Conservation (phyloP, 208 protist genomes). For the Crithidia fasciculata region DNA sequence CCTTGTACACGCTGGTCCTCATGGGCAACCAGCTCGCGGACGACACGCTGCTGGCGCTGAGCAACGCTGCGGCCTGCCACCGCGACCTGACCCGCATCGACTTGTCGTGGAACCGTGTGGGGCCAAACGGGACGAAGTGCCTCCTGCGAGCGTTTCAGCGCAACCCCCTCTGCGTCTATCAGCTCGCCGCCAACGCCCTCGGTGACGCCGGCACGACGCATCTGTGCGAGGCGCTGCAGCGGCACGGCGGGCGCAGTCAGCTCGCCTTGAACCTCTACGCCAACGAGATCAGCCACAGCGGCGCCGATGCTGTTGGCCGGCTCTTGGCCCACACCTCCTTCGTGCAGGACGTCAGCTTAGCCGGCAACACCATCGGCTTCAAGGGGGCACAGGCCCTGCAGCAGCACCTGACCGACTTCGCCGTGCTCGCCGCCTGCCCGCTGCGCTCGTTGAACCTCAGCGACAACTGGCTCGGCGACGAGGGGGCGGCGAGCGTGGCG, state of each 20-base stretch:
- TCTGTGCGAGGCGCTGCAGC: conserved; percentile 73
- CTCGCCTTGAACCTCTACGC: conserved; percentile 77
- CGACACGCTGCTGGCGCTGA: conserved; percentile 83
- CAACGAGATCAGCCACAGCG: conserved; percentile 72
- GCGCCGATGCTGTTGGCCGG: conserved; percentile 67
- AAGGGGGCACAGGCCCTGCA: conserved; percentile 71
- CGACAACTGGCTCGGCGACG: conserved; percentile 85
- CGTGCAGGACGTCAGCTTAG: conserved; percentile 74
- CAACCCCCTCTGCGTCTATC: conserved; percentile 77
- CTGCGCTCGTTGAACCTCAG: conserved; percentile 67
- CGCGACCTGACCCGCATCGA: conserved; percentile 78
- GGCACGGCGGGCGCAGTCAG: conserved; percentile 64
- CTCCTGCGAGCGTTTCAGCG: conserved; percentile 77
- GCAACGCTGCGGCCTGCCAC: conserved; percentile 87
- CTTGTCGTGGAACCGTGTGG: conserved; percentile 85
- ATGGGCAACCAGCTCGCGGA: conserved; percentile 75
- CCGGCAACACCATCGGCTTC: conserved; percentile 80
- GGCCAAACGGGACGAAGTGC: conserved; percentile 79
- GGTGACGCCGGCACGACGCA: conserved; percentile 72
- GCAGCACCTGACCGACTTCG: conserved; percentile 39
- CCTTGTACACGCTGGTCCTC: conserved; percentile 73
- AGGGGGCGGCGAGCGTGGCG: conserved; percentile 74
- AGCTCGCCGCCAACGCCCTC: conserved; percentile 75
- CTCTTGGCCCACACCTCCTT: conserved; percentile 64
- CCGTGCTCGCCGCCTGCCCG: conserved; percentile 22